Conservation (phyloP, 2,329 filamentous ascomycete genomes). For the Fulvia fulva region DNA sequence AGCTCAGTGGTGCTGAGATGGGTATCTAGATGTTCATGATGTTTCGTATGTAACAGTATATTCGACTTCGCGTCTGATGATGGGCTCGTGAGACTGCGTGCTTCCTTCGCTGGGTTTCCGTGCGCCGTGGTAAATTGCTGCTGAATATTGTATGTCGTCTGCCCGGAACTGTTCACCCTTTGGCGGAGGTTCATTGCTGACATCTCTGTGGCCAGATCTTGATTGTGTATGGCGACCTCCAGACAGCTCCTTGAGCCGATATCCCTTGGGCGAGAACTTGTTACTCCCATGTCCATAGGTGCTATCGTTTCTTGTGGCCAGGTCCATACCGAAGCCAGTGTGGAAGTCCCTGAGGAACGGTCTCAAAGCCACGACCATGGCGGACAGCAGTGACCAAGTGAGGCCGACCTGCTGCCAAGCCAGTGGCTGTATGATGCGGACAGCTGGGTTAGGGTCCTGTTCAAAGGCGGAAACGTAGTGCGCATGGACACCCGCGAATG, state of each 20-base stretch:
- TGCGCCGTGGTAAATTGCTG: conserved; percentile 14
- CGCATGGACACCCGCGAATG: conserved; percentile 7
- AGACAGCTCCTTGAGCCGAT: conserved; percentile 9
- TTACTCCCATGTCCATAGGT: conserved; percentile 10
- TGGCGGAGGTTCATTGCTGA: neutral
- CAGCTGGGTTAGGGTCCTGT: neutral
- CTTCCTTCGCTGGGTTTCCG: conserved; percentile 10
- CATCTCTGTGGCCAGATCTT: neutral
- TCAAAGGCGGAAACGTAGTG: conserved; percentile 8
- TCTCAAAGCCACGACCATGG: conserved; percentile 14
- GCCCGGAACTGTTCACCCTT: conserved; percentile 4
- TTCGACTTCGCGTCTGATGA: conserved; percentile 15
- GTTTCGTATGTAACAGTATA: conserved; percentile 13
- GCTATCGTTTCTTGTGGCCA: conserved; percentile 5
- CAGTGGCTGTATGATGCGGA: conserved; percentile 9
- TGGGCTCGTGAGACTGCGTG: conserved; percentile 12
- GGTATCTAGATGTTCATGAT: neutral
- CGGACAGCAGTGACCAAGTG: conserved; percentile 12
- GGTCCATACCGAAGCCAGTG: conserved; percentile 16
- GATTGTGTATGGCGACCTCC: neutral
- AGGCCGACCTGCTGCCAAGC: conserved; percentile 13
- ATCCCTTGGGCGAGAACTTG: conserved; percentile 2
- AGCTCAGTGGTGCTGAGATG: neutral
- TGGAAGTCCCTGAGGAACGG: conserved; percentile 18
- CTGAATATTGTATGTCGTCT: conserved; percentile 12